phyloP scores from a whole-genome alignment of 2,329 filamentous ascomycete species.

The Orbilia ellipsospora region DNA sequence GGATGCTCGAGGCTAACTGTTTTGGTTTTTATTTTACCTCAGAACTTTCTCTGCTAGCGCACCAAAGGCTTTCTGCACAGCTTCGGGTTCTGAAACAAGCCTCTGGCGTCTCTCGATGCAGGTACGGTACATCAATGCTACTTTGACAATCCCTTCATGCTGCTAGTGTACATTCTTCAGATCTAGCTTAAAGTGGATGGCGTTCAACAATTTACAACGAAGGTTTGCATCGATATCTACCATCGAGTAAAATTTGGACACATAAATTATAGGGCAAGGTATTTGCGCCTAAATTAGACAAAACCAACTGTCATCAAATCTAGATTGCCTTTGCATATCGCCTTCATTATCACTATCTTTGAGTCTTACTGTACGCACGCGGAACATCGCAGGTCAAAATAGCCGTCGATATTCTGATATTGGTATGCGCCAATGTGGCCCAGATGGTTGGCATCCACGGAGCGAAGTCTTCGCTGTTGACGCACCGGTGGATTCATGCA shows the following conservation, averaged over 20 bases:
- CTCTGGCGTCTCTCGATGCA: constrained; percentile 43
- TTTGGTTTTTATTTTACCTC: not conserved
- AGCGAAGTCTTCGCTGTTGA: constrained; percentile 26
- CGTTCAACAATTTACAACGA: not conserved
- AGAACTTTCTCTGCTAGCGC: not conserved
- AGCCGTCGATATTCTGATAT: not conserved
- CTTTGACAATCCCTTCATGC: not conserved
- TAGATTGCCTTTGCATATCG: too few relatives aligned
- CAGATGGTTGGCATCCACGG: constrained; percentile 27
- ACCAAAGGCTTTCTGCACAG: constrained; percentile 11
- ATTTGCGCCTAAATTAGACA: constrained; percentile 31
- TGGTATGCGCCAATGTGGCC: constrained; percentile 1
- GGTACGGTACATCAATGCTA: constrained; percentile 35
- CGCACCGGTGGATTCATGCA: constrained; percentile 40
- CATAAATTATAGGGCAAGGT: constrained; percentile 8
- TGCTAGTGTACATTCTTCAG: not conserved
- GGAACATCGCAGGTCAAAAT: too few relatives aligned
- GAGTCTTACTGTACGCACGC: too few relatives aligned
- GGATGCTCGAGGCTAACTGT: too few relatives aligned
- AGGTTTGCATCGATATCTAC: too few relatives aligned
- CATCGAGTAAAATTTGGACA: not conserved
- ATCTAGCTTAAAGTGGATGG: constrained; percentile 1
- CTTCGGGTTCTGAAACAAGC: constrained; percentile 49
- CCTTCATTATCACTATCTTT: too few relatives aligned
- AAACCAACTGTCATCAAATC: too few relatives aligned